Base-by-base conservation (phyloP, 2,329 filamentous ascomycete genomes). In the Aurifilum marmelostoma region DNA sequence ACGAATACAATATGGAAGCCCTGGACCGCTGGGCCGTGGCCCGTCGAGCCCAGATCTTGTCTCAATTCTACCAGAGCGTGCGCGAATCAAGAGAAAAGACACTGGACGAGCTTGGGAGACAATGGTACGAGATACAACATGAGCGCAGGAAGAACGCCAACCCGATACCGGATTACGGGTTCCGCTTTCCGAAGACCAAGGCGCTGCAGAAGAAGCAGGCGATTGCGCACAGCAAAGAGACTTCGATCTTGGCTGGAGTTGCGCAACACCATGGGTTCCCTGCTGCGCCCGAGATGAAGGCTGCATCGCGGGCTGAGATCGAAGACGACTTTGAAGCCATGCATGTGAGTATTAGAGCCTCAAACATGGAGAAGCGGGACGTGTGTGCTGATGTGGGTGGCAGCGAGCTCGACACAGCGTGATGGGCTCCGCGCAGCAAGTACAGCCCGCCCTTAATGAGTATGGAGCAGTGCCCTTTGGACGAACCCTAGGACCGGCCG, bases 221-320 rank as follows among this genome's bases (percentile, higher is more conserved):
- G 74, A 87, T 94, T 63, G 92, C 94, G 61, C 98, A 98, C 82
- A 98, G 97, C 78, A 92, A 91, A 73, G 96, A 99, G 78, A 94
- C 99, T 5, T 97, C 94, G 0, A 89, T 97, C 37, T 83, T 99
- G 68, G 91, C 94, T 7, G 95, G 95, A 50, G 86, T 98, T 65
- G 94, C 95, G 47, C 98, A 97, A 80, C 94, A 97, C 78, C 90
- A 97, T 75, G 96, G 96, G 32, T 99, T 99, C 80, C 96, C 96
- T 47, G 94, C 95, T 41, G 96, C 94, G n/a, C 96, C 96, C 27
- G 86, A 92, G 43, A 91, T 99, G 80, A 85, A 85, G 69, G 87
- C 92, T 56, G 92, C 92, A 34, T 90, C 91, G 50, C 80, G 86
- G 29, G 83, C 87, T 14, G 93, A 97, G 76, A 81, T 96, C 61